These are phyloP conservation scores for Agaricus sinodeliciosus DNA, from an alignment of 768 basidiomycete species.

Conservation along the genomic window DNA sequence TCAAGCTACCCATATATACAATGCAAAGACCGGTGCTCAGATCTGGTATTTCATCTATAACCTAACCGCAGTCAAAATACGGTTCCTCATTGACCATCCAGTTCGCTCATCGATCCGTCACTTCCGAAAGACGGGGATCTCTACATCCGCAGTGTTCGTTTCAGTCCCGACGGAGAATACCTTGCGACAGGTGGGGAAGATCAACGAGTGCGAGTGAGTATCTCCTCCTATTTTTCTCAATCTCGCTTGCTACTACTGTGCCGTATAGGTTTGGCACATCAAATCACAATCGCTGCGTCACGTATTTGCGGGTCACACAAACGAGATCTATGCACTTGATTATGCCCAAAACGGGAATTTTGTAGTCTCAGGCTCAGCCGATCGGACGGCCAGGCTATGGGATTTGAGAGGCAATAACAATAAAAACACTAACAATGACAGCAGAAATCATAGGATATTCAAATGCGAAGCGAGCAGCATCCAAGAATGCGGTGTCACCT, in stretches of 20 bases:
- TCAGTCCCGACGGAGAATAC: conserved; percentile 89
- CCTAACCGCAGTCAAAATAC: background rate
- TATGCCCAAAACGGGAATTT: conserved; percentile 83
- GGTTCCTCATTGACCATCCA: background rate
- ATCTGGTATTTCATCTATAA: conserved; percentile 55
- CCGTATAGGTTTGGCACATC: conserved; percentile 98
- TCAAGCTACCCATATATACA: conserved; percentile 91
- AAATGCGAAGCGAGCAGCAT: conserved; percentile 41
- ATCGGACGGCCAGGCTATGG: conserved; percentile 44
- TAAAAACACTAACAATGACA: no score
- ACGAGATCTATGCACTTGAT: conserved; percentile 92
- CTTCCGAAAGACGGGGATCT: conserved; percentile 27
- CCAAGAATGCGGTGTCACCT: conserved; percentile 62
- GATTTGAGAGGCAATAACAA: conserved; percentile 24
- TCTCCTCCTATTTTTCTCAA: conserved; percentile 13
- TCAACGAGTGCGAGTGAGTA: conserved; percentile 75
- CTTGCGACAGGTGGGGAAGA: conserved; percentile 97
- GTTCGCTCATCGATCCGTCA: conserved; percentile 16
- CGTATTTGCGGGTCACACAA: conserved; percentile 82
- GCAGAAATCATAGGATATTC: conserved; percentile 32
- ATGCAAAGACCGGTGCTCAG: conserved; percentile 80
- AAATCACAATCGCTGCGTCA: conserved; percentile 69
- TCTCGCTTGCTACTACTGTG: no score
- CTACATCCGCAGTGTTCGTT: conserved; percentile 62
- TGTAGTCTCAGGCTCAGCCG: conserved; percentile 88